Percentiles rank a stretch among this genome's conserved stretches.
Evolutionary conservation across 1,284 basidiomycete species (phyloP).

Genomic region (Polyporus tsugae): DNA sequence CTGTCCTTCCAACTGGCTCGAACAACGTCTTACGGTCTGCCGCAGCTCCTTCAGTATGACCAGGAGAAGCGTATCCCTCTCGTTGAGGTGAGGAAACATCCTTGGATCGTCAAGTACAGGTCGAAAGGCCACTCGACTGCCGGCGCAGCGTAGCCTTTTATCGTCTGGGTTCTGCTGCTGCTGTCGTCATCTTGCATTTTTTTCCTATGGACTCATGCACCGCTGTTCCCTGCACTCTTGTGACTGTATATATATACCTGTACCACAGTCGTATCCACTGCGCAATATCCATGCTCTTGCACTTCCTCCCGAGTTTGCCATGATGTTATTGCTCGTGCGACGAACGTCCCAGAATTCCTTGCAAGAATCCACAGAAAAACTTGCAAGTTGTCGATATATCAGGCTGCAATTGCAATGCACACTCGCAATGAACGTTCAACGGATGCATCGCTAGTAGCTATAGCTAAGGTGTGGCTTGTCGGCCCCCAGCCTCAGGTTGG

Average conservation of each 20-base stretch:
- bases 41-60: slow-evolving; percentile 88
- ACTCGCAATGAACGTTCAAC: too few species aligned
- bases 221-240: neutral
- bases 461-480: too few species aligned
- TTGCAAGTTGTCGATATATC: too few species aligned
- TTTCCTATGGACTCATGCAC: slow-evolving; percentile 25
- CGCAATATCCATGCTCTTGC: slow-evolving; percentile 7
- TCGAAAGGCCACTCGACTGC: slow-evolving; percentile 46
- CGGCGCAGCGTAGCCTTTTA: slow-evolving; percentile 17
- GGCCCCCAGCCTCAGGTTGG: too few species aligned
- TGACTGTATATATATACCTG: slow-evolving; percentile 11
- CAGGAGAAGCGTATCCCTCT: slow-evolving; percentile 87
- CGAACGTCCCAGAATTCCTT: too few species aligned
- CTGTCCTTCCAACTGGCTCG: neutral
- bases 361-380: too few species aligned
- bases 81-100: slow-evolving; percentile 83
- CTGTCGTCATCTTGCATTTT: slow-evolving; percentile 11
- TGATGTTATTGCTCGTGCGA: neutral
- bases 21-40: neutral
- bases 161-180: neutral
- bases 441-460: too few species aligned
- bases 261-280: slow-evolving; percentile 1
- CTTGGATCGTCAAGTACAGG: slow-evolving; percentile 91
- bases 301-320: neutral
- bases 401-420: too few species aligned